A percentile compares a stretch with the other conserved stretches of the same genome.
Evolutionary conservation across 1,284 basidiomycete genomes (phyloP).

Genomic region (Tetrapyrgos nigripes): DNA sequence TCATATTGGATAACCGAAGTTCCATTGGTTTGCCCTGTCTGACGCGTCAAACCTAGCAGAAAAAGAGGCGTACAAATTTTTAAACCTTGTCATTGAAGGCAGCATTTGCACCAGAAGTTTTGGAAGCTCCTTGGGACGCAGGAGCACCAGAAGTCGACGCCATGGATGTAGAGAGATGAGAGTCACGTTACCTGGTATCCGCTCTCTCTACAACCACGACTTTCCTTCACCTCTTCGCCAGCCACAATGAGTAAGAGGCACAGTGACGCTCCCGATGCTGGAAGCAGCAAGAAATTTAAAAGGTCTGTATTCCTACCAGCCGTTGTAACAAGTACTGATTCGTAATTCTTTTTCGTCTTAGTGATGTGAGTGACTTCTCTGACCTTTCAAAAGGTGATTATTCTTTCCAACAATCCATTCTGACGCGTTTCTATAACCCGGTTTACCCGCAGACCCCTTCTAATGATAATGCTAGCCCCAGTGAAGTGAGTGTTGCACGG

Average conservation of each 20-base stretch:
- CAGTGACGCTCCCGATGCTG: conserved; percentile 55
- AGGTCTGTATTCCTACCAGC: conserved; percentile 51
- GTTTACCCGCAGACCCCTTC: conserved; percentile 60
- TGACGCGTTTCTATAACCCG: conserved; percentile 76
- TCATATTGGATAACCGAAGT: conserved; percentile 93
- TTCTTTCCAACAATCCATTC: conserved; percentile 47
- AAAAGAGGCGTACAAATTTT: conserved; percentile 12
- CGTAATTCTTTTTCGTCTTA: conserved; percentile 37
- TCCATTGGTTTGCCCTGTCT: conserved; percentile 90
- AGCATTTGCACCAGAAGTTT: conserved; percentile 62
- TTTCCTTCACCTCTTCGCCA: conserved; percentile 6
- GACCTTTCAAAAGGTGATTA: conserved; percentile 72
- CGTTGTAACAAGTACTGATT: conserved; percentile 19
- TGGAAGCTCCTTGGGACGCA: conserved; percentile 43
- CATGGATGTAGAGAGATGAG: conserved; percentile 38
- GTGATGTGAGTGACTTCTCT: conserved; percentile 72
- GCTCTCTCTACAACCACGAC: too few species aligned
- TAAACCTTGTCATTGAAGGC: conserved; percentile 85
- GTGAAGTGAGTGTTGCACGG: conserved; percentile 46
- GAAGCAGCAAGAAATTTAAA: conserved; percentile 68
- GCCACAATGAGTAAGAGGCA: conserved; percentile 54
- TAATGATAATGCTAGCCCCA: conserved; percentile 49
- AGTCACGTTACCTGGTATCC: too few species aligned
- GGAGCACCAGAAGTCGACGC: conserved; percentile 44
- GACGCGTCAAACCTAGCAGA: conserved; percentile 37